Evolutionary conservation across 306 rosid species (phyloP).

Genomic region (Amphicarpaea edgeworthii): DNA sequence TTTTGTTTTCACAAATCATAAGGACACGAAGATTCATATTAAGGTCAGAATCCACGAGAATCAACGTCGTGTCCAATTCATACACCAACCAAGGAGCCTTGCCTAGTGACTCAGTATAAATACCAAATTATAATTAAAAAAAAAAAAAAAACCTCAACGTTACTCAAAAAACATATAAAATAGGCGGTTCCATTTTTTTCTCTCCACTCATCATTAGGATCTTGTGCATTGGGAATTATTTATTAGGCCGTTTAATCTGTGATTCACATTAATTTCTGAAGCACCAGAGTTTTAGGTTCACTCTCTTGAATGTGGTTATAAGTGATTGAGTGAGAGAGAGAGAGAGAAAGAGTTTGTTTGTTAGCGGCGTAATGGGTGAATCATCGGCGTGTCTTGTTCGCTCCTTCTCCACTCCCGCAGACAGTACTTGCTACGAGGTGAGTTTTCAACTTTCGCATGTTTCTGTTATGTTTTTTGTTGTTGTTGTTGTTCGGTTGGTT

Average conservation of each 20-base stretch:
- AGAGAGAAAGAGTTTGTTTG: not conserved
- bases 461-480: not conserved
- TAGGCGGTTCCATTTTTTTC: not conserved
- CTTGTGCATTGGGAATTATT: too few species aligned
- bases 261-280: conserved; percentile 47
- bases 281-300: conserved; percentile 1
- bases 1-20: not conserved
- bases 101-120: not conserved
- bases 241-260: conserved; percentile 22
- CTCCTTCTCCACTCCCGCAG: conserved; percentile 68
- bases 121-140: not conserved
- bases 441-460: conserved; percentile 30
- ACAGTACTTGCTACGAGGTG: conserved; percentile 64
- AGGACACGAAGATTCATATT: conserved; percentile 13
- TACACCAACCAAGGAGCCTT: not conserved
- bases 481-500: conserved; percentile 38
- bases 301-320: conserved; percentile 20
- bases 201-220: not conserved
- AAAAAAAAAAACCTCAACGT: not conserved
- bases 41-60: not conserved
- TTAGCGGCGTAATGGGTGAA: conserved; percentile 59
- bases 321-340: not conserved
- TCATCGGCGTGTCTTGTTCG: conserved; percentile 64
- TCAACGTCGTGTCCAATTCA: not conserved
- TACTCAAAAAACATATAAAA: not conserved